Evolutionary conservation across 2,329 filamentous ascomycete species (phyloP).

Genomic region (Alternaria alternata): DNA sequence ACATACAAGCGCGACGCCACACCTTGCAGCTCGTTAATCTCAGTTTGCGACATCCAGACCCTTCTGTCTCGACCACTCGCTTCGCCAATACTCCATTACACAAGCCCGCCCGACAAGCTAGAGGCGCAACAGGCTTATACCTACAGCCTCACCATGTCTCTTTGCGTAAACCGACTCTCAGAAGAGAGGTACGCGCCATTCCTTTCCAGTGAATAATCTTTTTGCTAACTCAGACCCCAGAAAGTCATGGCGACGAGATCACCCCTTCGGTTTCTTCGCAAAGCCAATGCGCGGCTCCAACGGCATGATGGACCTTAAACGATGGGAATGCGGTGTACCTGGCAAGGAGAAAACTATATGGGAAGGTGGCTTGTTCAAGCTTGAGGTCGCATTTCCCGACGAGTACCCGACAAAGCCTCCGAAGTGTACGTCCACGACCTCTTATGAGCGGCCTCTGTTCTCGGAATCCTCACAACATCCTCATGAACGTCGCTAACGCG

Average conservation of each 20-base stretch:
- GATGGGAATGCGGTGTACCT: slow-evolving; percentile 95
- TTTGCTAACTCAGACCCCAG: slow-evolving; percentile 58
- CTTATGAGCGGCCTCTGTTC: neutral
- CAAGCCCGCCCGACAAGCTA: neutral
- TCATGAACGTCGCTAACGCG: neutral
- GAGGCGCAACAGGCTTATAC: slow-evolving; percentile 16
- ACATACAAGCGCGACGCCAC: slow-evolving; percentile 11
- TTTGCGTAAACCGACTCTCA: slow-evolving; percentile 77
- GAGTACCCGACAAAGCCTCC: slow-evolving; percentile 99
- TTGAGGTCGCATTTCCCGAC: slow-evolving; percentile 91
- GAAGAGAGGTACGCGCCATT: slow-evolving; percentile 46
- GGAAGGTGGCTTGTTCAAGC: slow-evolving; percentile 97
- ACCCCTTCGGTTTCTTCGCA: slow-evolving; percentile 97
- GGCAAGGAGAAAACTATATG: slow-evolving; percentile 97
- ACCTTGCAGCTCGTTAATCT: neutral
- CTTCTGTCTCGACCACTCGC: neutral
- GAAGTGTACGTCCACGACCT: slow-evolving; percentile 75
- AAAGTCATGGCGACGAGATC: slow-evolving; percentile 96
- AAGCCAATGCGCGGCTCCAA: slow-evolving; percentile 81
- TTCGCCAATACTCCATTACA: neutral
- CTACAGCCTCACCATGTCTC: slow-evolving; percentile 68
- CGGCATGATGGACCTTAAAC: slow-evolving; percentile 88
- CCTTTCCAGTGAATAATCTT: neutral
- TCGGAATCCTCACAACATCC: neutral
- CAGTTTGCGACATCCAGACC: neutral